Conservation (phyloP, 73 alveolate genomes). For the Tetrahymena elliotti region DNA sequence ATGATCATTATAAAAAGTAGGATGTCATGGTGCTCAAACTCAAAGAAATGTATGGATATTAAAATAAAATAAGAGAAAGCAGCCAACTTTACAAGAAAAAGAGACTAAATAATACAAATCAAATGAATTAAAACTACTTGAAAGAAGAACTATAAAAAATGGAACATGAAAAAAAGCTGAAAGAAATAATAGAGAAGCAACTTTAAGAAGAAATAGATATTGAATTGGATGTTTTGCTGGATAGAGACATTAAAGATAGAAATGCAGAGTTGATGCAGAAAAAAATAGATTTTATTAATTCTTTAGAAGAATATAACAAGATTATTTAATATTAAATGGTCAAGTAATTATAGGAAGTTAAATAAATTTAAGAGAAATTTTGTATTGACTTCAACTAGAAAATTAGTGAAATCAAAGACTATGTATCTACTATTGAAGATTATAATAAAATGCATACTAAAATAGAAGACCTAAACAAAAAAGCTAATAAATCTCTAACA, state of each 20-base stretch:
- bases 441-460: neutral
- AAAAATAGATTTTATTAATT: neutral
- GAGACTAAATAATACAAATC: neutral
- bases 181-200: neutral
- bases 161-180: neutral
- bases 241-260: neutral
- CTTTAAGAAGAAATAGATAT: neutral
- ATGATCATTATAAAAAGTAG: neutral
- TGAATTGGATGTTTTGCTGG: neutral
- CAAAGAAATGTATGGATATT: neutral
- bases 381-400: neutral
- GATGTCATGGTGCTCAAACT: neutral
- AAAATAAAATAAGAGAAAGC: neutral
- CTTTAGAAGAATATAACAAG: neutral
- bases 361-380: neutral
- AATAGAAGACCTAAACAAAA: neutral
- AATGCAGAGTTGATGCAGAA: neutral
- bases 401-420: neutral
- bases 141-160: neutral
- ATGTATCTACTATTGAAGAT: neutral
- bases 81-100: neutral
- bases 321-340: neutral
- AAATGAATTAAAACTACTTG: neutral
- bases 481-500: neutral
- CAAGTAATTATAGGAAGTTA: neutral